Evolutionary conservation across 2,329 filamentous ascomycete species (phyloP).

Genomic region (Phialophora verrucosa): DNA sequence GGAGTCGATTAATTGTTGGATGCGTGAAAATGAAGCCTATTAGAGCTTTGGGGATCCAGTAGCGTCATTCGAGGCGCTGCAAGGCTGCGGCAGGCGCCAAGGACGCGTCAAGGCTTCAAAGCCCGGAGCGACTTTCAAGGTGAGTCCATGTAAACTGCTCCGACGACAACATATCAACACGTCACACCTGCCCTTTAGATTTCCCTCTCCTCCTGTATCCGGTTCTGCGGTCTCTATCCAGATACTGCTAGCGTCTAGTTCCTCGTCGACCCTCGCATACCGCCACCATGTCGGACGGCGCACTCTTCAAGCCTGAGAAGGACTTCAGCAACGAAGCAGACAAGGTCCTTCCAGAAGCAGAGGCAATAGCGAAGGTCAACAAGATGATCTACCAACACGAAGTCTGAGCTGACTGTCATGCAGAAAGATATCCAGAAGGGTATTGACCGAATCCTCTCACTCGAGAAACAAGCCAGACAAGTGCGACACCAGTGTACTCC

Average conservation of each 20-base stretch:
- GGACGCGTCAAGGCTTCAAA: constrained; percentile 30
- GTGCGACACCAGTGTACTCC: constrained; percentile 55
- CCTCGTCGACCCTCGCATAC: not conserved
- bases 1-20: not conserved
- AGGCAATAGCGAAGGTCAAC: constrained; percentile 82
- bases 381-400: constrained; percentile 4
- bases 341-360: constrained; percentile 85
- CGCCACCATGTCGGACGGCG: constrained; percentile 76
- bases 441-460: constrained; percentile 86
- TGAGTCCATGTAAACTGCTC: constrained; percentile 5
- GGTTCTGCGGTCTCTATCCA: not conserved
- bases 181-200: not conserved
- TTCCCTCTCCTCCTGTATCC: not conserved
- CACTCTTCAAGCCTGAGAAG: constrained; percentile 90
- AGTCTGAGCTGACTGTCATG: constrained; percentile 36
- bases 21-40: not conserved
- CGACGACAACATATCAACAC: not conserved
- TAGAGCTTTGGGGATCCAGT: not conserved
- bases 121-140: constrained; percentile 13
- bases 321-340: constrained; percentile 98
- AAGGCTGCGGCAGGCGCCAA: constrained; percentile 28
- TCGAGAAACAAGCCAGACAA: constrained; percentile 98
- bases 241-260: not conserved
- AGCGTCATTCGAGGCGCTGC: not conserved
- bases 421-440: constrained; percentile 76